A percentile compares a stretch with the other conserved stretches of the same genome.
phyloP scores from a whole-genome alignment of 2,329 filamentous ascomycete species.

The Ascochyta fabae region DNA sequence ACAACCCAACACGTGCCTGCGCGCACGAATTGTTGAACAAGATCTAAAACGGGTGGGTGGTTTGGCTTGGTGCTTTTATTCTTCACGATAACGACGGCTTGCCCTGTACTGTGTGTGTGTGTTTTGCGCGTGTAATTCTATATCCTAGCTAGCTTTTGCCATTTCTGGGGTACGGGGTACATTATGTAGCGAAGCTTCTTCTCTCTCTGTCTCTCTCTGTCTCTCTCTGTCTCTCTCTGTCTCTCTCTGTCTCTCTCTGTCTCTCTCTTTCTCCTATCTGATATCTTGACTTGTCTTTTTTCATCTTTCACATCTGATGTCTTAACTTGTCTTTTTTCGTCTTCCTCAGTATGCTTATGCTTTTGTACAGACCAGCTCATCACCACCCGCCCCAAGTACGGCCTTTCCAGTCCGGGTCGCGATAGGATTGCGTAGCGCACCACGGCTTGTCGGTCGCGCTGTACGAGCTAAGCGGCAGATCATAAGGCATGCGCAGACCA shows the following conservation, averaged over 20 bases:
- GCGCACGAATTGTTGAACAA: too few species aligned
- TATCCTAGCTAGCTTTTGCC: conserved; percentile 12
- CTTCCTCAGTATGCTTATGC: background rate
- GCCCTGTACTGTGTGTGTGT: background rate
- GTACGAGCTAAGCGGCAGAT: conserved; percentile 75
- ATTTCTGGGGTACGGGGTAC: background rate
- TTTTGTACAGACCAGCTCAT: background rate
- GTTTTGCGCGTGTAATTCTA: conserved; percentile 13
- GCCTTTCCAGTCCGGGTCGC: conserved; percentile 67
- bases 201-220: too few species aligned
- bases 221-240: too few species aligned
- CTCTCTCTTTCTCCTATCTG: too few species aligned
- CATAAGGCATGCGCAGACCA: conserved; percentile 82
- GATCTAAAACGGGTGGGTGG: too few species aligned
- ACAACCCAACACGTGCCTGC: too few species aligned
- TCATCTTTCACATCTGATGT: background rate
- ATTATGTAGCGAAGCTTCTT: background rate
- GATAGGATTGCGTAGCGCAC: conserved; percentile 70
- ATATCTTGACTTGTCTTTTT: background rate
- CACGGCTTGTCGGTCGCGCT: conserved; percentile 71
- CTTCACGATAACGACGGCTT: conserved; percentile 13
- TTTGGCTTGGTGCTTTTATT: background rate
- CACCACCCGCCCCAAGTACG: conserved; percentile 46
- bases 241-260: background rate
- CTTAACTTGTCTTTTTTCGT: background rate